phyloP scores from a whole-genome alignment of 2,329 filamentous ascomycete species.

The Fusarium scirpi region DNA sequence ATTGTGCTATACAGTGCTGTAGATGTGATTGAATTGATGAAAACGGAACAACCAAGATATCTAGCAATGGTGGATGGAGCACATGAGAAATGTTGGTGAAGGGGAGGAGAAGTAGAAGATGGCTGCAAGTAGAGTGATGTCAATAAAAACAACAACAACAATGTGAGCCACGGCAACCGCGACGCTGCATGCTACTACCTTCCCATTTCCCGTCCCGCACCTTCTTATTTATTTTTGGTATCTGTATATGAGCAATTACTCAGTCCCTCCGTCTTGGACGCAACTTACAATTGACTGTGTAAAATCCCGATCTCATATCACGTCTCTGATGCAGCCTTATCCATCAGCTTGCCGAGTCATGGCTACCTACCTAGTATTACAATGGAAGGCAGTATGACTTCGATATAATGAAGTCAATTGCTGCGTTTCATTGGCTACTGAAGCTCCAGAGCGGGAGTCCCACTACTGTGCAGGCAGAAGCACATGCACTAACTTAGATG shows the following conservation, averaged over 20 bases:
- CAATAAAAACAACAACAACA: conserved; percentile 41
- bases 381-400: background rate
- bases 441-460: conserved; percentile 32
- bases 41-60: conserved; percentile 30
- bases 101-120: conserved; percentile 10
- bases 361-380: background rate
- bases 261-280: background rate
- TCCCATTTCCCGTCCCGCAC: background rate
- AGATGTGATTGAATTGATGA: conserved; percentile 31
- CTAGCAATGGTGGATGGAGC: conserved; percentile 26
- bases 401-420: background rate
- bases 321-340: background rate
- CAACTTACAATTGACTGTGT: background rate
- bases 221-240: background rate
- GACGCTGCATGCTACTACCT: conserved; percentile 11
- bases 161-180: conserved; percentile 35
- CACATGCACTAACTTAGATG: background rate
- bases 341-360: background rate
- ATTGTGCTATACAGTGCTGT: conserved; percentile 12
- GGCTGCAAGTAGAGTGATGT: background rate
- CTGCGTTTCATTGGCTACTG: conserved; percentile 22
- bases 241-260: background rate
- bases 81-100: conserved; percentile 22
- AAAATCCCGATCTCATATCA: background rate
- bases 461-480: conserved; percentile 36